Evolutionary conservation across 2,329 filamentous ascomycete species (phyloP).

Genomic region (Rhynchosporium secalis): DNA sequence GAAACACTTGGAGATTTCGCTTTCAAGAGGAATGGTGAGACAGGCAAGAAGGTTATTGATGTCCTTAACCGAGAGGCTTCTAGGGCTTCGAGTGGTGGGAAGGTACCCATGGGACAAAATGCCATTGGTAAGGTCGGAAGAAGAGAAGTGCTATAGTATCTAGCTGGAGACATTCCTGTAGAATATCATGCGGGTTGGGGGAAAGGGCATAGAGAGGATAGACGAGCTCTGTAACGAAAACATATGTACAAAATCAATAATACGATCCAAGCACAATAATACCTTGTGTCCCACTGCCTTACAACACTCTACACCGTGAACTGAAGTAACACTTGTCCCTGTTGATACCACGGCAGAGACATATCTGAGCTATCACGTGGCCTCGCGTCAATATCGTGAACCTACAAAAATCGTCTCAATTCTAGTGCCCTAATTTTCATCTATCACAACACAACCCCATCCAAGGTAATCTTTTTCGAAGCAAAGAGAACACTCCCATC

Average conservation of each 20-base stretch:
- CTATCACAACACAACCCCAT: background rate
- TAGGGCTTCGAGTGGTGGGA: slow-evolving; percentile 33
- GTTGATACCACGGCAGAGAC: background rate
- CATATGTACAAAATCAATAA: background rate
- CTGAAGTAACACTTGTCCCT: no score
- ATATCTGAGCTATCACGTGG: slow-evolving; percentile 26
- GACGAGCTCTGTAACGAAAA: slow-evolving; percentile 4
- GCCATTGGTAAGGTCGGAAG: background rate
- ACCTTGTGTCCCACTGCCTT: no score
- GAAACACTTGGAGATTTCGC: slow-evolving; percentile 57
- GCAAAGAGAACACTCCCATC: background rate
- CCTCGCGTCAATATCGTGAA: slow-evolving; percentile 26
- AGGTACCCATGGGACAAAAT: slow-evolving; percentile 31
- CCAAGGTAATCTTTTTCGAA: no score
- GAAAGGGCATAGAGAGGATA: background rate
- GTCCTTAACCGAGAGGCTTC: slow-evolving; percentile 55
- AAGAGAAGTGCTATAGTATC: slow-evolving; percentile 7
- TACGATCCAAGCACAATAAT: no score
- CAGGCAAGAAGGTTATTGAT: slow-evolving; percentile 57
- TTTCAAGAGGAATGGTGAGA: slow-evolving; percentile 51
- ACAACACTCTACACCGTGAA: no score
- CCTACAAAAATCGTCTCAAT: slow-evolving; percentile 13
- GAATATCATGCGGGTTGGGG: background rate
- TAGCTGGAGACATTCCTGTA: background rate
- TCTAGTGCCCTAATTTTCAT: background rate